Conservation (phyloP, 805 yeast species). For the Kregervanrija fluxuum region DNA sequence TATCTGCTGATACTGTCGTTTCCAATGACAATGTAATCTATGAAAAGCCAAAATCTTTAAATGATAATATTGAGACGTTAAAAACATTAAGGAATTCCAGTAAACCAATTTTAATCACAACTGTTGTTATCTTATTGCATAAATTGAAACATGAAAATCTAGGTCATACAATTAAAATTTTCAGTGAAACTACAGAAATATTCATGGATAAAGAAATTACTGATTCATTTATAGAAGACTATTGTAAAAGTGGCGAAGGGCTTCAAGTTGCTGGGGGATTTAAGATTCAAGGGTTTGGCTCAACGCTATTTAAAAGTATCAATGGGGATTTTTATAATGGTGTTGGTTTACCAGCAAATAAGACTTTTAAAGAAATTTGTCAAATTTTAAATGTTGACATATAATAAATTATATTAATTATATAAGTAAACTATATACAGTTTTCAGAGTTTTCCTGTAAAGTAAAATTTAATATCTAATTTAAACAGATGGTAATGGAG, state of each 20-base stretch:
- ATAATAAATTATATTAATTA: not conserved
- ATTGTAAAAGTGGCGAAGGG: slow-evolving; percentile 71
- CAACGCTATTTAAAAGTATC: slow-evolving; percentile 51
- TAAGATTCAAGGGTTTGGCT: slow-evolving; percentile 70
- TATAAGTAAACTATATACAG: slow-evolving; percentile 4
- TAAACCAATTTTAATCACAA: slow-evolving; percentile 41
- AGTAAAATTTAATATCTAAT: not conserved
- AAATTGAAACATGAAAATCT: slow-evolving; percentile 9
- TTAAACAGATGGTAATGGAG: slow-evolving; percentile 75
- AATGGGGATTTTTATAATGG: slow-evolving; percentile 82
- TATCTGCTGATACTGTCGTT: slow-evolving; percentile 77
- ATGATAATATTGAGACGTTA: slow-evolving; percentile 44
- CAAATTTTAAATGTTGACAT: slow-evolving; percentile 6
- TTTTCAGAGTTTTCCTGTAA: not conserved
- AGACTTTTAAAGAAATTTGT: slow-evolving; percentile 34
- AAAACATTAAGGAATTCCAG: slow-evolving; percentile 37
- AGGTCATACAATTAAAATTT: slow-evolving; percentile 14
- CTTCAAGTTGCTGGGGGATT: slow-evolving; percentile 87
- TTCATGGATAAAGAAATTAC: slow-evolving; percentile 37
- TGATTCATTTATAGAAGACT: slow-evolving; percentile 49
- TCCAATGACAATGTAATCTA: slow-evolving; percentile 51
- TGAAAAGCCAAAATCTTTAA: slow-evolving; percentile 70
- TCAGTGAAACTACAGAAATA: slow-evolving; percentile 20
- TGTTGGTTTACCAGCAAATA: slow-evolving; percentile 76
- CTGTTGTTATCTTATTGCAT: slow-evolving; percentile 44